Evolutionary conservation across 2,329 filamentous ascomycete genomes (phyloP).

Genomic region (Thelonectria blattea): DNA sequence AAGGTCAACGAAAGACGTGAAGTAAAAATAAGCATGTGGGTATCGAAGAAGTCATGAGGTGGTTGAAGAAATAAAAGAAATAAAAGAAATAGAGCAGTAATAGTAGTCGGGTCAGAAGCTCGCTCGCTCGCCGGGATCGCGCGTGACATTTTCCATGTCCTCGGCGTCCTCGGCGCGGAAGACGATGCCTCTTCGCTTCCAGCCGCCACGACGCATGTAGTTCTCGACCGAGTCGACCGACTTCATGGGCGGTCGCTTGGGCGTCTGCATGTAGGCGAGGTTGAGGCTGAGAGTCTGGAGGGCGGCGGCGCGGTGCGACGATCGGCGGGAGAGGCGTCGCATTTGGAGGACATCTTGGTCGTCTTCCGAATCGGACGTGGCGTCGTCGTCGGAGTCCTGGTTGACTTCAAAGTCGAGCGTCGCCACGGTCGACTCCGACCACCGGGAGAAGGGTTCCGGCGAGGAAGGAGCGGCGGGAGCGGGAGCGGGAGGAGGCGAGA

Average conservation of each 20-base stretch:
- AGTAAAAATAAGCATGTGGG: conserved; percentile 26
- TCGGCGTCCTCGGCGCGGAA: conserved; percentile 46
- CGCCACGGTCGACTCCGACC: conserved; percentile 52
- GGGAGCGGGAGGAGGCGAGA: conserved; percentile 36
- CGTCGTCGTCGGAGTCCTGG: conserved; percentile 34
- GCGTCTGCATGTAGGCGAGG: conserved; percentile 45
- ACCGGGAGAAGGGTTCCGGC: conserved; percentile 45
- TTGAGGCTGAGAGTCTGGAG: conserved; percentile 41
- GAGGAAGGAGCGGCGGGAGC: background rate
- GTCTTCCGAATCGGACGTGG: conserved; percentile 31
- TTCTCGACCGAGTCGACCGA: conserved; percentile 49
- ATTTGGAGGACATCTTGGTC: conserved; percentile 36
- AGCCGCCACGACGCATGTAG: conserved; percentile 51
- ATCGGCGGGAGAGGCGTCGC: conserved; percentile 25
- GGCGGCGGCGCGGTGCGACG: conserved; percentile 23
- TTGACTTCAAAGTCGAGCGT: conserved; percentile 30
- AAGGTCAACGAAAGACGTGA: conserved; percentile 22
- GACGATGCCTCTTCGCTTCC: conserved; percentile 52
- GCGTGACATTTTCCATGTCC: conserved; percentile 38
- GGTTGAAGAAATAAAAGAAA: conserved; percentile 3
- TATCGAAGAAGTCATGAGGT: conserved; percentile 36
- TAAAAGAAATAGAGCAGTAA: background rate
- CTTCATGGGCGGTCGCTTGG: conserved; percentile 47
- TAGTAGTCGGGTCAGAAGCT: conserved; percentile 27
- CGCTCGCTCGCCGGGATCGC: conserved; percentile 27